phyloP scores from a whole-genome alignment of 768 basidiomycete species.

The Tylopilus felleus region DNA sequence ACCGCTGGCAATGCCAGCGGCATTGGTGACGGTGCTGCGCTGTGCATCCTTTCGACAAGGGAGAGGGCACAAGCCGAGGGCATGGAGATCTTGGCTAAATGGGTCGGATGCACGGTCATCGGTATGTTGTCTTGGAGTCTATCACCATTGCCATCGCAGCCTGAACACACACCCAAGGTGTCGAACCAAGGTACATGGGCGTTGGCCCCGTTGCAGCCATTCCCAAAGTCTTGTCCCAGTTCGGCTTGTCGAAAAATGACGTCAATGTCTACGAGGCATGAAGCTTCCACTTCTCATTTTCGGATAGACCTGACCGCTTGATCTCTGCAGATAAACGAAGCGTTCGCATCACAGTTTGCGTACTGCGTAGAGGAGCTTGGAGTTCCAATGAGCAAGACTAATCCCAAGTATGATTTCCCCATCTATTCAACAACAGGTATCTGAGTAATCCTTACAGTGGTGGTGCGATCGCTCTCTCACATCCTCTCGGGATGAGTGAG shows the following conservation, averaged over 20 bases:
- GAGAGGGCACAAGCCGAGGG: conserved; percentile 72
- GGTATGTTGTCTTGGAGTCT: conserved; percentile 42
- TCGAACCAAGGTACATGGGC: conserved; percentile 77
- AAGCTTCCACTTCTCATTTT: neutral
- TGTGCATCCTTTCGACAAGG: conserved; percentile 80
- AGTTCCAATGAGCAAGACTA: conserved; percentile 77
- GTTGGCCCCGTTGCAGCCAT: conserved; percentile 71
- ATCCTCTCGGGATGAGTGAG: conserved; percentile 84
- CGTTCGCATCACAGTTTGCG: conserved; percentile 92
- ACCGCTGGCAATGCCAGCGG: conserved; percentile 88
- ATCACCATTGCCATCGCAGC: neutral
- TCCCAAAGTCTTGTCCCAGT: conserved; percentile 59
- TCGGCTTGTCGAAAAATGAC: conserved; percentile 66
- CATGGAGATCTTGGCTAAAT: conserved; percentile 80
- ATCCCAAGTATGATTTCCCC: conserved; percentile 62
- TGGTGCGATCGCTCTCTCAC: conserved; percentile 80
- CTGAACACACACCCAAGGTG: conserved; percentile 41
- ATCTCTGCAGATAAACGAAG: conserved; percentile 70
- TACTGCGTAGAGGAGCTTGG: conserved; percentile 82
- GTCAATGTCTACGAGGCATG: conserved; percentile 73
- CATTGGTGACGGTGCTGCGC: conserved; percentile 89
- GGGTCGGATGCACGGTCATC: conserved; percentile 71
- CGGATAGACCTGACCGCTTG: neutral
- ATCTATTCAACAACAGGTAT: neutral
- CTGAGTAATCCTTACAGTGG: conserved; percentile 47